Conservation (phyloP, 345 rosid genomes). For the Hevea brasiliensis region DNA sequence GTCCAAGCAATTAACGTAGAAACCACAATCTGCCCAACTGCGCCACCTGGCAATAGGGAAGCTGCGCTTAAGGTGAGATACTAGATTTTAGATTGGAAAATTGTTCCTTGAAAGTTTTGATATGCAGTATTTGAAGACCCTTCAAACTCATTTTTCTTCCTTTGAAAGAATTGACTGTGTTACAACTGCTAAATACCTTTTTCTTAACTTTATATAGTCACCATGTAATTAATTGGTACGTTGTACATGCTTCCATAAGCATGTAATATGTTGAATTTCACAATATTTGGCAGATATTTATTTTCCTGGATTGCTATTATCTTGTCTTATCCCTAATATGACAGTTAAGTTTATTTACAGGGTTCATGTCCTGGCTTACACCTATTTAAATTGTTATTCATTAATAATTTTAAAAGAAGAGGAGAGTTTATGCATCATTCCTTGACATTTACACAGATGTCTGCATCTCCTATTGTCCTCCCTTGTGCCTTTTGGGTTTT, state of each 20-base stretch:
- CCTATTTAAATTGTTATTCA: no score
- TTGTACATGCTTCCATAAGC: background rate
- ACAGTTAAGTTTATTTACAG: background rate
- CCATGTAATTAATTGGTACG: no score
- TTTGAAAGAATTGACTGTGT: background rate
- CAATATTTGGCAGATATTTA: background rate
- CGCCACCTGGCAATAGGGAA: conserved; percentile 87
- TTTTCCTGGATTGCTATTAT: background rate
- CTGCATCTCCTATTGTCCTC: background rate
- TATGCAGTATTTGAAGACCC: background rate
- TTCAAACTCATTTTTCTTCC: background rate
- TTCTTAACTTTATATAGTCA: background rate
- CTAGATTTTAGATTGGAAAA: background rate
- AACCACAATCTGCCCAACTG: conserved; percentile 68
- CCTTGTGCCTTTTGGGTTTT: background rate
- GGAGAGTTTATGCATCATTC: background rate
- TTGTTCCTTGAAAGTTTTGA: background rate
- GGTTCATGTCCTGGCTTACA: no score
- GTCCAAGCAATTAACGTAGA: conserved; percentile 80
- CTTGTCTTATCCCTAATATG: background rate
- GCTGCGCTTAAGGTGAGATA: conserved; percentile 72
- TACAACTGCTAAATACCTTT: background rate
- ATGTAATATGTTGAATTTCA: background rate
- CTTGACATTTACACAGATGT: background rate
- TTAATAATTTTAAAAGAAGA: background rate